Evolutionary conservation across 192 early-diverging fungal genomes (phyloP).

Genomic region (Dimargaris xerosporica): DNA sequence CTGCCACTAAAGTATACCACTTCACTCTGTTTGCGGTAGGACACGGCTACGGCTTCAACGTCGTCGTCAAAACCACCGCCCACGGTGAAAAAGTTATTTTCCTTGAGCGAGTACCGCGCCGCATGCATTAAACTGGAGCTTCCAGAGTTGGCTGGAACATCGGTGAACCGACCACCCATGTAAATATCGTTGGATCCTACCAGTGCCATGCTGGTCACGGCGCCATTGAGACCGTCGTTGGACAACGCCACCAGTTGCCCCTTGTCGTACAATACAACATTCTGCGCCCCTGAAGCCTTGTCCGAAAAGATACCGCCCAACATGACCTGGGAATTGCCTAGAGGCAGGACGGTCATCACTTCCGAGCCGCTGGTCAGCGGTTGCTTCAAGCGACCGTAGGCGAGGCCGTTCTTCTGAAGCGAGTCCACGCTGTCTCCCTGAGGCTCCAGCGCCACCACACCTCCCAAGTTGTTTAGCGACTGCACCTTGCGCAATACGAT

Average conservation of each 20-base stretch:
- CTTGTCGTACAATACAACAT: slow-evolving; percentile 41
- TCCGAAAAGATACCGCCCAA: slow-evolving; percentile 46
- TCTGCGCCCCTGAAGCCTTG: slow-evolving; percentile 21
- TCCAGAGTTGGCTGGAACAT: neutral
- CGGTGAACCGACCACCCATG: slow-evolving; percentile 20
- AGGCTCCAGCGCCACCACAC: slow-evolving; percentile 20
- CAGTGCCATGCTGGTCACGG: slow-evolving; percentile 25
- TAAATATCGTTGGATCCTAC: slow-evolving; percentile 15
- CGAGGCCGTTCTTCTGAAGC: slow-evolving; percentile 16
- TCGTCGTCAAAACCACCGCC: slow-evolving; percentile 15
- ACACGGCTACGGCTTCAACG: slow-evolving; percentile 2
- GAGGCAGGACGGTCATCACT: slow-evolving; percentile 28
- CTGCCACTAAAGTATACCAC: slow-evolving; percentile 14
- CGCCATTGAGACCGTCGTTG: slow-evolving; percentile 28
- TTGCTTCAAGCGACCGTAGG: slow-evolving; percentile 21
- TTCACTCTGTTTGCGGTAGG: neutral
- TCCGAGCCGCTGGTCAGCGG: slow-evolving; percentile 26
- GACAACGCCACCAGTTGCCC: slow-evolving; percentile 15
- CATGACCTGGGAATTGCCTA: slow-evolving; percentile 24
- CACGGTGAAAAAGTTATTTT: slow-evolving; percentile 3
- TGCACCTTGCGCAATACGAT: slow-evolving; percentile 23
- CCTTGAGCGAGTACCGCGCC: slow-evolving; percentile 10
- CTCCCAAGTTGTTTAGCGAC: slow-evolving; percentile 23
- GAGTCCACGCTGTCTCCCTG: slow-evolving; percentile 13
- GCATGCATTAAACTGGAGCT: slow-evolving; percentile 3